These are phyloP conservation scores for Phytophthora multivora DNA, from an alignment of 352 stramenopile genomes.

Conservation along the genomic window DNA sequence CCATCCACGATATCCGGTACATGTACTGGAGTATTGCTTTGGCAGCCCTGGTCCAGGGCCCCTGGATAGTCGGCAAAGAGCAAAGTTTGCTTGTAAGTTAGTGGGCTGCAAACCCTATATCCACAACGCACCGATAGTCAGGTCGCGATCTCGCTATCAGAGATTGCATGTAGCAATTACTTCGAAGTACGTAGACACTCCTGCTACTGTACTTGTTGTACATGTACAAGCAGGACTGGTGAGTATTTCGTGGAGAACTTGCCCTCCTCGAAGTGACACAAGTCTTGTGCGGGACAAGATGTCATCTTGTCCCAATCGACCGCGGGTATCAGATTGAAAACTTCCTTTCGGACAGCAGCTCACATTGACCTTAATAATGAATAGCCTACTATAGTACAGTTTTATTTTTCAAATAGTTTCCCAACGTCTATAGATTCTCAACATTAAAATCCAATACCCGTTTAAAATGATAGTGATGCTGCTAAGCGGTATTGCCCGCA, in stretches of 20 bases:
- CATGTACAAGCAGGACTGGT: too few relatives aligned
- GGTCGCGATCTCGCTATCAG: neutral
- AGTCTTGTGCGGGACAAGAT: neutral
- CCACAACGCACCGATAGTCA: slow-evolving; percentile 6
- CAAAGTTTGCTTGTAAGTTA: neutral
- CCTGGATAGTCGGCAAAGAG: slow-evolving; percentile 19
- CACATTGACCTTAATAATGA: too few relatives aligned
- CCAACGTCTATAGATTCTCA: too few relatives aligned
- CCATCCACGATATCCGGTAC: neutral
- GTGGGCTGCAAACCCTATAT: slow-evolving; percentile 6
- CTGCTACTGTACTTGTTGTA: too few relatives aligned
- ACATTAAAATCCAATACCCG: too few relatives aligned
- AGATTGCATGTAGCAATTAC: neutral
- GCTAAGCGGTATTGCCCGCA: neutral
- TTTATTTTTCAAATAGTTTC: too few relatives aligned
- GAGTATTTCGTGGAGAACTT: neutral
- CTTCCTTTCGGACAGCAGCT: slow-evolving; percentile 2
- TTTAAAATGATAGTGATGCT: too few relatives aligned
- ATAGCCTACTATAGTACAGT: too few relatives aligned
- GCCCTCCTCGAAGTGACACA: neutral
- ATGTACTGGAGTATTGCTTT: neutral
- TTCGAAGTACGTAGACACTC: too few relatives aligned
- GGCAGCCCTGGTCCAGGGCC: too few relatives aligned
- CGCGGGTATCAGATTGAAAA: neutral
- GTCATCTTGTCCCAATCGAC: too few relatives aligned